Conservation (phyloP, 2,329 filamentous ascomycete species). For the Parastagonospora nodorum region DNA sequence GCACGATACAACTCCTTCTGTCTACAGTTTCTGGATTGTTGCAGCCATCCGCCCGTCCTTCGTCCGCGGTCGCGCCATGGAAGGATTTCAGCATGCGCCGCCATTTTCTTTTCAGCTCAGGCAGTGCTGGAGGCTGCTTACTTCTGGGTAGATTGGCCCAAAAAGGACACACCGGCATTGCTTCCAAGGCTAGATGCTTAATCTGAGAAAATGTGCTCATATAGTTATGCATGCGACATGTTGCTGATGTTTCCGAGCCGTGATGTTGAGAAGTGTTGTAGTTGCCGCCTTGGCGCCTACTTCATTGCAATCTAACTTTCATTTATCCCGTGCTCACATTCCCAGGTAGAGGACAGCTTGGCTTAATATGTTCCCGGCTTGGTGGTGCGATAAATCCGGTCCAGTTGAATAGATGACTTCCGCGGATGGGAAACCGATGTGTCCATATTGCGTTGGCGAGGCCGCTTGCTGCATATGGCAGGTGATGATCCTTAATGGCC, state of each 20-base stretch:
- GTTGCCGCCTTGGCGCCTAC: constrained; percentile 1
- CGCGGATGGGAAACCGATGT: neutral
- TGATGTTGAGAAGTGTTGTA: neutral
- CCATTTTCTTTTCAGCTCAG: neutral
- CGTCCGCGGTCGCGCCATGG: neutral
- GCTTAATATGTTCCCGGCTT: constrained; percentile 6
- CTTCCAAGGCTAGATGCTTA: neutral
- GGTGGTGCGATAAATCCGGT: constrained; percentile 3
- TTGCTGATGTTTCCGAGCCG: neutral
- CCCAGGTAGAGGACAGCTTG: constrained; percentile 3
- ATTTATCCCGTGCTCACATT: constrained; percentile 7
- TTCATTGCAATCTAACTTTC: constrained; percentile 5
- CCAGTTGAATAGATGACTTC: no score
- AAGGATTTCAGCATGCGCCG: neutral
- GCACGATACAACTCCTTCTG: no score
- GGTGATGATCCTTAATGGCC: neutral
- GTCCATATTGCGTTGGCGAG: neutral
- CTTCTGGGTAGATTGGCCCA: neutral
- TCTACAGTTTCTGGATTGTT: no score
- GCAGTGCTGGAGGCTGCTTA: constrained; percentile 2
- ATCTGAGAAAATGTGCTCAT: neutral
- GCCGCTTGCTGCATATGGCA: neutral
- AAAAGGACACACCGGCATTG: neutral
- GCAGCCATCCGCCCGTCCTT: neutral
- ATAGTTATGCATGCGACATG: constrained; percentile 1